Evolutionary conservation across 805 yeast genomes (phyloP).

Genomic region (Candida parachauliodes): DNA sequence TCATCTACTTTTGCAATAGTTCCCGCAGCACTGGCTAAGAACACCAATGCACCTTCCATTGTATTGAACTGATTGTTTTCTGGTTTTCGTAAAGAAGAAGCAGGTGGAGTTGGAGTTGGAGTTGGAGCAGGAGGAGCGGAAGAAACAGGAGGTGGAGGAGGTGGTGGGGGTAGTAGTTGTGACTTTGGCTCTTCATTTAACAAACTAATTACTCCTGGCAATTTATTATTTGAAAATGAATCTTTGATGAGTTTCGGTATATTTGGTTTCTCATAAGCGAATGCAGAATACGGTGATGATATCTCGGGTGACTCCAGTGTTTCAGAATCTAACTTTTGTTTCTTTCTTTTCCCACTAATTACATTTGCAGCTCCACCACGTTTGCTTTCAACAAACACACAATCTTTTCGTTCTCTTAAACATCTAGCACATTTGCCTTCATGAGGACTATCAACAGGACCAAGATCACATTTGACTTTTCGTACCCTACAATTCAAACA

Average conservation of each 20-base stretch:
- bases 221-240: background rate
- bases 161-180: slow-evolving; percentile 2
- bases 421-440: slow-evolving; percentile 87
- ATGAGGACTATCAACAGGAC: slow-evolving; percentile 65
- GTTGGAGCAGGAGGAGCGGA: no score
- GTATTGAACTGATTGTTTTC: slow-evolving; percentile 33
- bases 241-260: background rate
- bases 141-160: no score
- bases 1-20: slow-evolving; percentile 67
- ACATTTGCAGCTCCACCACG: slow-evolving; percentile 26
- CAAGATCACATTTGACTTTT: slow-evolving; percentile 84
- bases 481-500: slow-evolving; percentile 82
- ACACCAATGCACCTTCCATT: slow-evolving; percentile 62
- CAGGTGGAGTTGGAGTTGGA: no score
- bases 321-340: slow-evolving; percentile 28
- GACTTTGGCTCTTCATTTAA: background rate
- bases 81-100: no score
- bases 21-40: slow-evolving; percentile 76
- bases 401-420: slow-evolving; percentile 73
- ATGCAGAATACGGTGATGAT: background rate
- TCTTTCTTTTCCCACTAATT: slow-evolving; percentile 51
- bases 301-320: slow-evolving; percentile 1
- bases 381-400: slow-evolving; percentile 54
- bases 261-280: slow-evolving; percentile 4
- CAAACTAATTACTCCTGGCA: slow-evolving; percentile 9